Evolutionary conservation across 2,329 filamentous ascomycete genomes (phyloP), one percentile per base, ranked within the genome.

Genomic region (Pyricularia sp.): DNA sequence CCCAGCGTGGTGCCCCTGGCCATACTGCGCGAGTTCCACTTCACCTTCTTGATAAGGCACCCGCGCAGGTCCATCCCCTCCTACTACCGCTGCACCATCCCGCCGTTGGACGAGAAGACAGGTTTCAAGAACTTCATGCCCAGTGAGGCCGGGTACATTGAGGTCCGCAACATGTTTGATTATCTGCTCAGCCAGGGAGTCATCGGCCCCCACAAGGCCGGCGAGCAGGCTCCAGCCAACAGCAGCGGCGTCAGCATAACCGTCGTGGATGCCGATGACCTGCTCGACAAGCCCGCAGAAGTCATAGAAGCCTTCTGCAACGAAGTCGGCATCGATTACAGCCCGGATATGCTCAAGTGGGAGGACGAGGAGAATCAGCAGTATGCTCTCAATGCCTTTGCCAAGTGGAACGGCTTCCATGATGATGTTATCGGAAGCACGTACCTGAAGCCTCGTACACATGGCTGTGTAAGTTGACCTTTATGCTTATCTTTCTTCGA

Each of bases 351-450:
- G 93, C 81, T 99, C 67, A 81, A 83, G 66, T 97, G 94, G 94
- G 84, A 89, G 67, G 86, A 88, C 31, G 86, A 88, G 64, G 88
- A 89, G 68, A 87, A 88, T 70, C 86, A 91, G 70, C 70, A 77
- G 63, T 79, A 84, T 67, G 93, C 93, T 3, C 81, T 83, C 69
- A 82, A 85, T 68, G 87, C 87, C 22, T 97, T 97, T 77, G 91
- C 93, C 78, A 97, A 99, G 79, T 97, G 94, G 94, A 89, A 87
- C 70, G 94, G 94, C 12, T 97, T 96, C 78, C 94, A 97, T 75
- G 90, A 97, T 70, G 94, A 97, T 79, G 94, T 92, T 16, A 90
- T 97, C 70, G 81, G 89, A 69, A 96, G 90, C 73, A 88, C 82
- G 49, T 87, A 86, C 67, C 78, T 99, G 71, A 88, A 88, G 73